Evolutionary conservation across 192 early-diverging fungal species (phyloP), one percentile per base, ranked within the genome.

Genomic region (Coemansia sp.): DNA sequence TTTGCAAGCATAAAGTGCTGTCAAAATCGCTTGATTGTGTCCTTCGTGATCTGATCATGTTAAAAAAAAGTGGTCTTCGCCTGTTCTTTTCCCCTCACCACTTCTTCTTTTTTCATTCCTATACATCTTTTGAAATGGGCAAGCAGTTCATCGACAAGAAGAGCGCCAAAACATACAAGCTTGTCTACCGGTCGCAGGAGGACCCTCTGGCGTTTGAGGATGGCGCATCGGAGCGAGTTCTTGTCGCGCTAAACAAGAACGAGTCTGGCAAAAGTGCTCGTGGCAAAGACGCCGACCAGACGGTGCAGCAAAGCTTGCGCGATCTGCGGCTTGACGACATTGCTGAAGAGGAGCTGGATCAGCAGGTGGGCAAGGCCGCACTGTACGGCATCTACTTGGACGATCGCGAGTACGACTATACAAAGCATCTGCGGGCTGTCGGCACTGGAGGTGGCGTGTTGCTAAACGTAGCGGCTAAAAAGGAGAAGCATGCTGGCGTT

Each of bases 121-220:
- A 46, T 2, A 41, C 4, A 43, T n/a, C 17, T 18, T 53, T 53
- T 34, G 60, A 39, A 56, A 80, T 81, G 78, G 64, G 38, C 58
- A 81, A 75, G 53, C 63, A 81, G 40, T 99, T 99, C 72, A 94
- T 97, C 63, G 93, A 97, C 86, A 86, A 87, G 56, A 87, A 88
- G 64, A 84, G 81, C 26, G 86, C 95, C 42, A 86, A 87, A 53
- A 88, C 91, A 63, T 99, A 86, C 83, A 88, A 93, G 75, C 81
- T 99, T 27, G 91, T 97, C 21, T 94, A 97, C 80, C 87, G 97
- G 66, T 97, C 97, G 17, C 94, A 97, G 76, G 83, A 91, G 56
- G 97, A 99, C 76, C 93, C 95, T 36, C 82, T 87, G 48, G 86
- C 93, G 40, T 88, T 89, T 24, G 94, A 97, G 65, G 83, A 88